These are phyloP conservation scores for Lodderomyces elongisporus DNA, from an alignment of 1,139 yeast species.

Conservation along the genomic window DNA sequence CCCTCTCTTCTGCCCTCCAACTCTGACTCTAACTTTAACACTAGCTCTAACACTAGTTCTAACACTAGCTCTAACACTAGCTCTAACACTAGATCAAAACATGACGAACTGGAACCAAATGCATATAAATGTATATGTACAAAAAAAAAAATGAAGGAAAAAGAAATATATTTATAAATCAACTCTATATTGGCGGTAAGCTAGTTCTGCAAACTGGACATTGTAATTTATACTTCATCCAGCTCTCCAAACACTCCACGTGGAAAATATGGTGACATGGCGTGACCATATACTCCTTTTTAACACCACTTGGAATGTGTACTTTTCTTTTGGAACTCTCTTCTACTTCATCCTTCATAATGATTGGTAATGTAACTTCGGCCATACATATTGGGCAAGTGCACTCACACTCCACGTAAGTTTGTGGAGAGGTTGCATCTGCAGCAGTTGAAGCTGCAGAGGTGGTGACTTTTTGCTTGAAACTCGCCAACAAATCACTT, in stretches of 20 bases:
- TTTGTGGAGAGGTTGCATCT: background rate
- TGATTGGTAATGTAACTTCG: conserved; percentile 58
- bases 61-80: too few species aligned
- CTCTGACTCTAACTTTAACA: too few species aligned
- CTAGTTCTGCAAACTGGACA: conserved; percentile 91
- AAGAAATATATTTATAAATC: background rate
- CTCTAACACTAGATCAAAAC: too few species aligned
- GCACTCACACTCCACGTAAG: conserved; percentile 25
- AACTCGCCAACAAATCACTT: conserved; percentile 29
- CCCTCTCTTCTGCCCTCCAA: too few species aligned
- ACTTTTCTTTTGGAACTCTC: conserved; percentile 13
- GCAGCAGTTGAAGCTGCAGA: conserved; percentile 9
- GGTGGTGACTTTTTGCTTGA: conserved; percentile 13
- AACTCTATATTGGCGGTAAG: conserved; percentile 59
- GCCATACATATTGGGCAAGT: conserved; percentile 94
- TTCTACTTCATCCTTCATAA: conserved; percentile 14
- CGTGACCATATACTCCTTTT: conserved; percentile 72
- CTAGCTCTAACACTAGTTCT: too few species aligned
- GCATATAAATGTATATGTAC: too few species aligned
- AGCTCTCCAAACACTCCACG: conserved; percentile 75
- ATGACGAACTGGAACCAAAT: too few species aligned
- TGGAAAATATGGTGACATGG: conserved; percentile 93
- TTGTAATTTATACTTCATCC: conserved; percentile 91
- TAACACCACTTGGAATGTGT: conserved; percentile 13
- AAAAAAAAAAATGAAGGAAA: too few species aligned